A percentile compares a stretch with the other conserved stretches of the same genome.
These are phyloP conservation scores for Termitomyces sp. DNA, from an alignment of 768 basidiomycete species.

Conservation along the genomic window DNA sequence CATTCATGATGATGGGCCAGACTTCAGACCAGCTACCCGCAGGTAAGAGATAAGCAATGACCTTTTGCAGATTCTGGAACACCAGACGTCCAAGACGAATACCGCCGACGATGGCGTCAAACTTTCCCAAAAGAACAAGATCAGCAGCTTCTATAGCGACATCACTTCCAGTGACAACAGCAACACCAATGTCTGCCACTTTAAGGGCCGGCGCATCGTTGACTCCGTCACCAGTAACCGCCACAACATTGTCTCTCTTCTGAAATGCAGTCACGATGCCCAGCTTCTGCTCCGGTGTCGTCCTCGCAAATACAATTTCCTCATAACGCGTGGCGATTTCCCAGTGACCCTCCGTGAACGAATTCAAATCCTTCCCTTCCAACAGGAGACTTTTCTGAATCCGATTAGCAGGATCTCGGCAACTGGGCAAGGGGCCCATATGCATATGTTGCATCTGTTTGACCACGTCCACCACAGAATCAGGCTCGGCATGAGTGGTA, in stretches of 20 bases:
- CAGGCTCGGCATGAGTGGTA: conserved; percentile 27
- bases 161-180: conserved; percentile 37
- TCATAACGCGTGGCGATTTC: conserved; percentile 31
- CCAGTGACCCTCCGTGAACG: conserved; percentile 33
- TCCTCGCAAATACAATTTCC: conserved; percentile 47
- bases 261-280: conserved; percentile 51
- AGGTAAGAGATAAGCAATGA: conserved; percentile 40
- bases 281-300: conserved; percentile 53
- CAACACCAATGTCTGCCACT: conserved; percentile 50
- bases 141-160: conserved; percentile 50
- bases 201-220: conserved; percentile 49
- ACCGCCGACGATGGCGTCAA: conserved; percentile 51
- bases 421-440: too few species aligned
- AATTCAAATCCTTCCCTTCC: conserved; percentile 37
- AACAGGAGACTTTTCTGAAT: conserved; percentile 11
- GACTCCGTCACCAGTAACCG: conserved; percentile 53
- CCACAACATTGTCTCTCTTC: conserved; percentile 40
- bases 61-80: conserved; percentile 55
- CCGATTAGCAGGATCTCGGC: too few species aligned
- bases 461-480: too few species aligned
- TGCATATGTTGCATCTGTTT: too few species aligned
- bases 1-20: conserved; percentile 49
- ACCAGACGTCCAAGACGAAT: conserved; percentile 55
- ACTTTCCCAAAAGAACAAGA: conserved; percentile 35
- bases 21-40: conserved; percentile 61